Conservation (phyloP, 2,329 filamentous ascomycete species). For the Sarocladium strictum region DNA sequence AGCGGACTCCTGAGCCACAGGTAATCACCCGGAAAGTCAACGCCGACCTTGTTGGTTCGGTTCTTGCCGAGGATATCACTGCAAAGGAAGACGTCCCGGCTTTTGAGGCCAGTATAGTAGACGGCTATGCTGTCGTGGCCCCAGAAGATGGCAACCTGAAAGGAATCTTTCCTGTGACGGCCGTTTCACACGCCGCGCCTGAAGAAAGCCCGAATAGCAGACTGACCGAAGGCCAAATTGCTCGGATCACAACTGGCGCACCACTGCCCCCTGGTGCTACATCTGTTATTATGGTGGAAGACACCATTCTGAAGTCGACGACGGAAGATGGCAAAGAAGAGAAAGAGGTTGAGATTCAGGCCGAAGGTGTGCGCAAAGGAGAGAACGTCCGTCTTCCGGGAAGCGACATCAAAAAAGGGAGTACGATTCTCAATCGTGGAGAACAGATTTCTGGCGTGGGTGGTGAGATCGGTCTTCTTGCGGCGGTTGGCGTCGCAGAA, state of each 20-base stretch:
- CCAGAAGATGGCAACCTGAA: constrained; percentile 58
- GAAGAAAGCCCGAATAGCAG: constrained; percentile 48
- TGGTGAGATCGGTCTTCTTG: constrained; percentile 85
- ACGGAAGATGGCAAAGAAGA: constrained; percentile 82
- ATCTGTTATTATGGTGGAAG: constrained; percentile 88
- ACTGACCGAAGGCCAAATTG: constrained; percentile 68
- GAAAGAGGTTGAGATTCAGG: constrained; percentile 79
- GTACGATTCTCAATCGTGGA: constrained; percentile 67
- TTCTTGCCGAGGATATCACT: constrained; percentile 77
- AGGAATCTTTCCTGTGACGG: constrained; percentile 79
- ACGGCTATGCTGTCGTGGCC: constrained; percentile 84
- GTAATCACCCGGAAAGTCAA: constrained; percentile 56
- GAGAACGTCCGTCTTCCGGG: constrained; percentile 92
- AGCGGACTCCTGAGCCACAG: constrained; percentile 62
- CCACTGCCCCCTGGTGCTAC: constrained; percentile 84
- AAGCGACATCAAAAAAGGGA: constrained; percentile 70
- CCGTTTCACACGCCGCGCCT: constrained; percentile 79
- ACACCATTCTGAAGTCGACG: constrained; percentile 69
- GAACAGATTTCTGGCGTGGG: constrained; percentile 81
- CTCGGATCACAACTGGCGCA: constrained; percentile 90
- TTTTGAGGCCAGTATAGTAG: constrained; percentile 92
- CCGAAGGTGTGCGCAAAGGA: constrained; percentile 64
- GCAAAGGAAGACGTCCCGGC: constrained; percentile 83
- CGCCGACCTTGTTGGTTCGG: constrained; percentile 61
- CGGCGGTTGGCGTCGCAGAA: constrained; percentile 69